Conservation (phyloP, 73 alveolate genomes). For the Urostyla sp. region DNA sequence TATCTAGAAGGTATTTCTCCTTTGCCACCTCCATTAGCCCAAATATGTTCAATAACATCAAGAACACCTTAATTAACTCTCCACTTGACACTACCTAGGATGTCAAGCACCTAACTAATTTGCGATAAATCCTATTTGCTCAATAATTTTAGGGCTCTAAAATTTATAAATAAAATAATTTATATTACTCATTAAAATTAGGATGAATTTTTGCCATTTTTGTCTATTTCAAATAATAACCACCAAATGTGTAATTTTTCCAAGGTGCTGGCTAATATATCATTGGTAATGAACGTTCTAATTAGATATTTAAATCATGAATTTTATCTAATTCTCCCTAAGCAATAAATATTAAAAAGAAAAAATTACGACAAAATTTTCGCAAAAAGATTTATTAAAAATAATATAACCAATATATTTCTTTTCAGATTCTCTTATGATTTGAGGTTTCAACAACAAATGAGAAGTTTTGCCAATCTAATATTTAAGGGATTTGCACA, state of each 20-base stretch:
- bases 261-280: constrained; percentile 90
- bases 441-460: constrained; percentile 72
- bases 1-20: constrained; percentile 84
- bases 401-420: constrained; percentile 65
- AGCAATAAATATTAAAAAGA: too few species aligned
- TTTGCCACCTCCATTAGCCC: constrained; percentile 90
- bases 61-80: constrained; percentile 82
- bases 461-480: constrained; percentile 66
- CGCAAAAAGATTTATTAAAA: constrained; percentile 68
- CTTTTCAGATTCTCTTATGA: constrained; percentile 55
- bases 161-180: neutral
- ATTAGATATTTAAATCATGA: constrained; percentile 72
- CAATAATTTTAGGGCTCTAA: constrained; percentile 64
- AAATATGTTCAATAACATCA: constrained; percentile 80
- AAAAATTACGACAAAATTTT: constrained; percentile 67
- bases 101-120: constrained; percentile 70
- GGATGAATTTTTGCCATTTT: constrained; percentile 75
- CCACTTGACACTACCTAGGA: constrained; percentile 89
- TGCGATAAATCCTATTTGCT: constrained; percentile 72
- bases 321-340: constrained; percentile 70
- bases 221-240: constrained; percentile 82
- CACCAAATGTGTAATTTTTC: constrained; percentile 86
- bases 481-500: constrained; percentile 74
- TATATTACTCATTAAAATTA: constrained; percentile 62
- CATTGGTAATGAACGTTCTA: constrained; percentile 91